A percentile compares a stretch with the other conserved stretches of the same genome.
Evolutionary conservation across 78 protist species (phyloP).

Genomic region (Dictyostelium intermedium): DNA sequence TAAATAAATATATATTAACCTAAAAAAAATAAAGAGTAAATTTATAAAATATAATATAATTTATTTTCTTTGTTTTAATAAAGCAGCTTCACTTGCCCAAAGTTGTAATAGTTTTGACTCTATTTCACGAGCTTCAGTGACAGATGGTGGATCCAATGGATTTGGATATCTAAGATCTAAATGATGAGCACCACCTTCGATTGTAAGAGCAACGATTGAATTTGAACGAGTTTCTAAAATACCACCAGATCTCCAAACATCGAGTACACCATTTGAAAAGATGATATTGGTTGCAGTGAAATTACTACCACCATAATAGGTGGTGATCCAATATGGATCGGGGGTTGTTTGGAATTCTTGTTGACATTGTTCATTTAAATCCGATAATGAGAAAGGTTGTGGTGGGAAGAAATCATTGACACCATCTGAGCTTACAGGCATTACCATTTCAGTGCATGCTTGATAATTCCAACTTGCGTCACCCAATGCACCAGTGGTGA

Average conservation of each 20-base stretch:
- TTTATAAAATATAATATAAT: not conserved
- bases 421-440: constrained; percentile 63
- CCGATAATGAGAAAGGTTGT: not conserved
- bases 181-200: constrained; percentile 90
- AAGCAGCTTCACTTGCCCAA: constrained; percentile 32
- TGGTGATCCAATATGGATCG: constrained; percentile 55
- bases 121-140: constrained; percentile 22
- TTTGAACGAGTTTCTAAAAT: constrained; percentile 6
- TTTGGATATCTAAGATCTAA: constrained; percentile 78
- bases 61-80: constrained; percentile 36
- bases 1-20: too few species aligned
- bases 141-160: constrained; percentile 61
- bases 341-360: constrained; percentile 30
- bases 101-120: constrained; percentile 12
- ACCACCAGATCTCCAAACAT: constrained; percentile 88
- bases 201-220: not conserved
- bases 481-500: not conserved
- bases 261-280: constrained; percentile 70
- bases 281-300: constrained; percentile 57
- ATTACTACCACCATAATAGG: constrained; percentile 37
- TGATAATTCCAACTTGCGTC: constrained; percentile 72
- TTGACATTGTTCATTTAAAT: constrained; percentile 40
- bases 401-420: constrained; percentile 76
- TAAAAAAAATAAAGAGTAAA: not conserved
- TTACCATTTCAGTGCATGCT: constrained; percentile 86